Conservation (phyloP, 2,329 filamentous ascomycete genomes). For the Coleophoma crateriformis region DNA sequence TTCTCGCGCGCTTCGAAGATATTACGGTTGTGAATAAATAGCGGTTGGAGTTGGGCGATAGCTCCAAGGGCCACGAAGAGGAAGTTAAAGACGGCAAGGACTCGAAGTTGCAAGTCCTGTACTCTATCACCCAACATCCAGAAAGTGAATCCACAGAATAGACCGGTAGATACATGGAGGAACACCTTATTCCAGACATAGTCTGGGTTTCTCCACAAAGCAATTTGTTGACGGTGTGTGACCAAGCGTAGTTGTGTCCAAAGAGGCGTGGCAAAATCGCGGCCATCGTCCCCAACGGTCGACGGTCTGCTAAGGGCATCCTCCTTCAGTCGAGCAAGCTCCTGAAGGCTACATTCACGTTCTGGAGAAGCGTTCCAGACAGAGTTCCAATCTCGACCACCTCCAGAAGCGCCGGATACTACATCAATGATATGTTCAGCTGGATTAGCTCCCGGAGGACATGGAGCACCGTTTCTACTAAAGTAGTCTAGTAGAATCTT, state of each 20-base stretch:
- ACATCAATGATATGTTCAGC: slow-evolving; percentile 34
- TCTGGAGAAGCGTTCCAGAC: slow-evolving; percentile 63
- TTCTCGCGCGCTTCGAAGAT: no score
- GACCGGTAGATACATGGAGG: no score
- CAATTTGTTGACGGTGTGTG: slow-evolving; percentile 53
- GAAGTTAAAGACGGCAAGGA: no score
- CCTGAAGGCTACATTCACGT: slow-evolving; percentile 34
- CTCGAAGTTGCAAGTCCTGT: no score
- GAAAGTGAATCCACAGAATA: no score
- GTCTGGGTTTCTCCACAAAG: slow-evolving; percentile 56
- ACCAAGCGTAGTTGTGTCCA: slow-evolving; percentile 58
- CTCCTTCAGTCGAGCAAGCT: slow-evolving; percentile 56
- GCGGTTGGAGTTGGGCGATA: no score
- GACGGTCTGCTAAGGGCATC: slow-evolving; percentile 42
- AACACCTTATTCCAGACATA: slow-evolving; percentile 34
- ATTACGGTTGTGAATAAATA: no score
- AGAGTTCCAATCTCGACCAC: slow-evolving; percentile 58
- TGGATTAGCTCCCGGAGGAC: slow-evolving; percentile 44
- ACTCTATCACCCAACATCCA: no score
- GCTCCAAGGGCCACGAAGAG: no score
- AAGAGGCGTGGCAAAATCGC: slow-evolving; percentile 69
- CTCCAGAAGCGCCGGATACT: slow-evolving; percentile 40
- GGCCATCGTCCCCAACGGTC: slow-evolving; percentile 40
- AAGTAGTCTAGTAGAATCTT: slow-evolving; percentile 54
- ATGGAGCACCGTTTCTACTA: slow-evolving; percentile 45